phyloP scores from a whole-genome alignment of 2,329 filamentous ascomycete species.

The Neopestalotiopsis clavispora region DNA sequence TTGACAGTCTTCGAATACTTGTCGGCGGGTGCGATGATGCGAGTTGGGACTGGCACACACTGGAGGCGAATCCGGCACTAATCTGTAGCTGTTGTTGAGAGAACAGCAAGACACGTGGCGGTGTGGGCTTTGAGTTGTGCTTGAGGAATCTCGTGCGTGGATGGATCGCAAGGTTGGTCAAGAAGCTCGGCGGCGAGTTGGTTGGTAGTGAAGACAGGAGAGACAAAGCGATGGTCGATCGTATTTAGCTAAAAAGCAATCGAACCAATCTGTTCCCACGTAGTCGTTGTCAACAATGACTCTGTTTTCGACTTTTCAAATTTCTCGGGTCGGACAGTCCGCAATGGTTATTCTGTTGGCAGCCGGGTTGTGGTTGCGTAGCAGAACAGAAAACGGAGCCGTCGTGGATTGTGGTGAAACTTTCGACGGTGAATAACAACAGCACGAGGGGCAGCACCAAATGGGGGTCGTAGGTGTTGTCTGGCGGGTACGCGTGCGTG shows the following conservation, averaged over 20 bases:
- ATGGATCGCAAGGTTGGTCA: not conserved
- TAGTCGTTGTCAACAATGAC: not conserved
- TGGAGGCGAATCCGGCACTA: not conserved
- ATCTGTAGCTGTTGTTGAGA: not conserved
- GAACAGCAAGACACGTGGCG: not conserved
- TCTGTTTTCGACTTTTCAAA: not conserved
- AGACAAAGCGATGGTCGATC: constrained; percentile 13
- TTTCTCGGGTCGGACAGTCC: not conserved
- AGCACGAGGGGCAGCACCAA: not conserved
- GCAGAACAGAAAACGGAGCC: not conserved
- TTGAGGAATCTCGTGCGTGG: not conserved
- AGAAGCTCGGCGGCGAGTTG: not conserved
- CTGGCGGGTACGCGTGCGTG: no score
- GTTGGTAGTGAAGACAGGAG: not conserved
- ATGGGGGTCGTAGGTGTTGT: no score
- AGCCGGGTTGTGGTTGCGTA: not conserved
- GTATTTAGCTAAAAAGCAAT: constrained; percentile 20
- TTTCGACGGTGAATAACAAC: not conserved
- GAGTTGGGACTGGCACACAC: not conserved
- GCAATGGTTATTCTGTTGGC: not conserved
- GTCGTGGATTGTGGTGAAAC: not conserved
- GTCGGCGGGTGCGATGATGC: not conserved
- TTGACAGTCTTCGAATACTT: not conserved
- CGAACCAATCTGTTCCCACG: not conserved
- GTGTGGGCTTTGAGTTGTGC: not conserved